Percentiles rank a stretch among this genome's conserved stretches.
phyloP scores from a whole-genome alignment of 179 eudicot species.

The Camellia oleifera region DNA sequence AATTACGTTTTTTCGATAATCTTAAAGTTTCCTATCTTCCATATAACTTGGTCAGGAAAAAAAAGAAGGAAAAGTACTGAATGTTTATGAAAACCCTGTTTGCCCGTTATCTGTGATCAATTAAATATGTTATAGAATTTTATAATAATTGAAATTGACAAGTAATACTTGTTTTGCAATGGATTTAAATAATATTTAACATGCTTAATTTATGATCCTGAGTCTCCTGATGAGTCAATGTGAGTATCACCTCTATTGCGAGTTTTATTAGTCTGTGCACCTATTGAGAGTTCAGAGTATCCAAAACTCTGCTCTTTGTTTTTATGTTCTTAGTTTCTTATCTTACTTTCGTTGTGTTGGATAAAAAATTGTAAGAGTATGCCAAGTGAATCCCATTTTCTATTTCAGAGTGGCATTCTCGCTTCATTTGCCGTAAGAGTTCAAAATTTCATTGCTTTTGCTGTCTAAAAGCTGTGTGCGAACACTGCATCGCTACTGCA shows the following conservation, averaged over 20 bases:
- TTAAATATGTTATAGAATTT: background rate
- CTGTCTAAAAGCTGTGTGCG: conserved; percentile 38
- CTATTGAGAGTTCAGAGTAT: too few relatives aligned
- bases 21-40: background rate
- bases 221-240: background rate
- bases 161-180: background rate
- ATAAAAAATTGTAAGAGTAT: background rate
- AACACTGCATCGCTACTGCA: conserved; percentile 37
- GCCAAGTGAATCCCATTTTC: conserved; percentile 1
- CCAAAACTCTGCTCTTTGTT: background rate
- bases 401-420: conserved; percentile 51
- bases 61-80: background rate
- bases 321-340: background rate
- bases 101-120: background rate
- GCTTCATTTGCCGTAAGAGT: conserved; percentile 6
- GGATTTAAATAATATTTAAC: background rate
- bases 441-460: conserved; percentile 42
- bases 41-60: too few relatives aligned
- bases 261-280: background rate
- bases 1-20: background rate
- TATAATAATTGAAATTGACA: background rate
- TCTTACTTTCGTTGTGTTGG: background rate
- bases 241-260: background rate
- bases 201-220: background rate
- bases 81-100: background rate